Evolutionary conservation across 345 rosid species (phyloP), one percentile per base, ranked within the genome.

Genomic region (Cardamine resedifolia): DNA sequence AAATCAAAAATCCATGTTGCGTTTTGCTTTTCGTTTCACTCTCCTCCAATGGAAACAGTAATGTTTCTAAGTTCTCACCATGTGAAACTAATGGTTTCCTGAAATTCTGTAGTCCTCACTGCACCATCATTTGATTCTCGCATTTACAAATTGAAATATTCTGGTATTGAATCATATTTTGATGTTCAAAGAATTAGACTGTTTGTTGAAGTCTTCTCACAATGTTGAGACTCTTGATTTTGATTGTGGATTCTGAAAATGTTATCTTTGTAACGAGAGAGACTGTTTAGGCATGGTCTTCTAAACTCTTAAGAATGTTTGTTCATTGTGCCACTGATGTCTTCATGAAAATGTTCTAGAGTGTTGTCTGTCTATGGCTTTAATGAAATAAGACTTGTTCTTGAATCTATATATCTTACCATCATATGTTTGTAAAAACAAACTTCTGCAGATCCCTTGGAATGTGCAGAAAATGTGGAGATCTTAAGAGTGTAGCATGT

Each of bases 391-490:
- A 59, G n/a, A 52, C 44, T 4, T 39, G 27, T 53, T 72, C 43
- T 66, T 58, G 43, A 36, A 20, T 52, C 41, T 43, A 33, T 31
- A 18, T 30, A 10, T 15, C 61, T 43, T 28, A 66, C 34, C 20
- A 36, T 56, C 24, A 8, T 64, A 19, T 65, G 53, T 58, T 45
- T 48, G 11, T 48, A 28, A 18, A 19, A 15, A 10, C 33, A n/a
- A 10, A 58, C 26, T 27, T 61, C 26, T 82, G 83, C 86, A 91
- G 96, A 30, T 84, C 93, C 1, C 84, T 95, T 27, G 94, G 93
- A 30, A 84, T 91, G 93, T 95, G 99, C 79, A 84, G 64, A 66
- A 91, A 74, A 76, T 95, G 99, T 10, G 97, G 97, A 2, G 89
- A 88, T 79, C 76, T 91, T 49, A 83, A 75, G 91, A 69, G 82